Percentiles rank a stretch among this genome's conserved stretches.
Conservation (phyloP, 2,329 filamentous ascomycete species). For the Teratosphaeriaceae sp. region DNA sequence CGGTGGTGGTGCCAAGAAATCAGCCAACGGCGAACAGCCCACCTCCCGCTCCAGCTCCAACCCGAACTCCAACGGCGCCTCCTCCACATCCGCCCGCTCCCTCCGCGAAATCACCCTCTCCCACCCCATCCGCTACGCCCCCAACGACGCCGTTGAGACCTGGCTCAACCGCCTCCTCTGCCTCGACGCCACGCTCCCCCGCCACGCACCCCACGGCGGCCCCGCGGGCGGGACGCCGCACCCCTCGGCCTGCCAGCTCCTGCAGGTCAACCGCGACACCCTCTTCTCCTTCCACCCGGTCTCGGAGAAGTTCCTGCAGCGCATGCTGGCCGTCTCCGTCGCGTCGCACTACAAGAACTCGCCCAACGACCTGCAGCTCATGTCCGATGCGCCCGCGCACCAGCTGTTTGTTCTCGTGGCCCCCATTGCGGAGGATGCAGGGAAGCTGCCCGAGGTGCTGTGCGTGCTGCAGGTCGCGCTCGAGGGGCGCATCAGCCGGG, state of each 20-base stretch:
- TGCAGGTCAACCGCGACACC: slow-evolving; percentile 93
- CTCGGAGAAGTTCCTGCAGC: slow-evolving; percentile 93
- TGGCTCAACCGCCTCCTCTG: slow-evolving; percentile 95
- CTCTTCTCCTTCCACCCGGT: slow-evolving; percentile 97
- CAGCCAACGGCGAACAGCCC: slow-evolving; percentile 54
- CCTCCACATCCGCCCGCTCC: slow-evolving; percentile 61
- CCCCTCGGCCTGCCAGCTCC: slow-evolving; percentile 81
- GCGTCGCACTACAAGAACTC: slow-evolving; percentile 98
- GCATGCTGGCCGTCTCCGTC: slow-evolving; percentile 97
- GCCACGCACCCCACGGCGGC: slow-evolving; percentile 47
- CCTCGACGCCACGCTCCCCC: slow-evolving; percentile 83
- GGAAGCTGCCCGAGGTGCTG: slow-evolving; percentile 81
- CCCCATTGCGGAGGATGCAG: slow-evolving; percentile 69
- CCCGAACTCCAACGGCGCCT: slow-evolving; percentile 53
- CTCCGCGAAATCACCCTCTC: slow-evolving; percentile 86
- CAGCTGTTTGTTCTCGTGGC: slow-evolving; percentile 92
- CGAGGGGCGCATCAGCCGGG: slow-evolving; percentile 88
- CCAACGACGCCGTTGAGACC: slow-evolving; percentile 85
- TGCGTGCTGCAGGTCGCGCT: slow-evolving; percentile 92
- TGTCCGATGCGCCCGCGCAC: slow-evolving; percentile 96
- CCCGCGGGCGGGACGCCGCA: slow-evolving; percentile 88
- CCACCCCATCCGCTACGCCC: slow-evolving; percentile 90
- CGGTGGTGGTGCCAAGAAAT: slow-evolving; percentile 46
- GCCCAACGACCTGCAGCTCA: slow-evolving; percentile 94
- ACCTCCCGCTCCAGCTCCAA: slow-evolving; percentile 71